Conservation (phyloP, 768 basidiomycete genomes). For the Mycena kentingensis region DNA sequence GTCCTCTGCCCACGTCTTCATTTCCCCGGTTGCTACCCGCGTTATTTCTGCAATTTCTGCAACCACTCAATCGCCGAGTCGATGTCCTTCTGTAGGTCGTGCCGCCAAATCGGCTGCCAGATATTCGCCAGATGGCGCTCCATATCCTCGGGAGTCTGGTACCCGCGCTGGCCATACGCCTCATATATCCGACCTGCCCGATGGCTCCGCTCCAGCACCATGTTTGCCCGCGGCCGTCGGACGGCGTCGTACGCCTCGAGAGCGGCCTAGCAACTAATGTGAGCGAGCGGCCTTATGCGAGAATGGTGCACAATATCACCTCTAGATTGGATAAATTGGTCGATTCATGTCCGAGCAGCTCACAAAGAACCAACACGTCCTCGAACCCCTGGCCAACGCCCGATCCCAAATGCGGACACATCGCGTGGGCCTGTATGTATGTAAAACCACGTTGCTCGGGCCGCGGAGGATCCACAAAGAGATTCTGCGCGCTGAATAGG, state of each 20-base stretch:
- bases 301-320: conserved; percentile 28
- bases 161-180: conserved; percentile 37
- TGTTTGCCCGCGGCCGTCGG: conserved; percentile 50
- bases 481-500: too few relatives aligned
- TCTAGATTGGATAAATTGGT: conserved; percentile 42
- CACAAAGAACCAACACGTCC: conserved; percentile 50
- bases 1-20: too few relatives aligned
- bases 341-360: conserved; percentile 46
- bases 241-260: conserved; percentile 48
- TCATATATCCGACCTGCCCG: conserved; percentile 48
- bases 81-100: conserved; percentile 47
- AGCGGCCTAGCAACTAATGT: conserved; percentile 37
- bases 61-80: conserved; percentile 30
- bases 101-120: conserved; percentile 53
- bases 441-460: too few relatives aligned
- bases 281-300: neutral
- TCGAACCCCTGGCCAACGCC: conserved; percentile 65
- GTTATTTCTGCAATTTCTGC: conserved; percentile 16
- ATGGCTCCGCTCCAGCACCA: conserved; percentile 46
- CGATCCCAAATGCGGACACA: conserved; percentile 60
- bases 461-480: too few relatives aligned
- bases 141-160: conserved; percentile 30
- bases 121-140: conserved; percentile 37
- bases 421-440: conserved; percentile 52
- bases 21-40: neutral